Conservation (phyloP, 2,329 filamentous ascomycete genomes). For the Ophioceras dolichostomum region DNA sequence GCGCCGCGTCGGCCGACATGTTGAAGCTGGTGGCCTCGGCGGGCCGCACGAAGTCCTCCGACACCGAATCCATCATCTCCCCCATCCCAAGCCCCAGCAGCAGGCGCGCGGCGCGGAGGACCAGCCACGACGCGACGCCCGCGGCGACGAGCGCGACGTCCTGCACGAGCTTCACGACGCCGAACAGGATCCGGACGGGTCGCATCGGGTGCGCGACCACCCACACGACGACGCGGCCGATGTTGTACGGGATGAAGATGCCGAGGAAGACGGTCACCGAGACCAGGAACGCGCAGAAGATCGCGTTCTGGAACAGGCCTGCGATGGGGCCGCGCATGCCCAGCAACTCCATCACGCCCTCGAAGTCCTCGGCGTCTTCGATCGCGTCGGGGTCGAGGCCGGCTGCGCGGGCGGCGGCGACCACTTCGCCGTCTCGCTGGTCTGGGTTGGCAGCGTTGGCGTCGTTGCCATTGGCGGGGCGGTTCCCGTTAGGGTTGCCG, state of each 20-base stretch:
- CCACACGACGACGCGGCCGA: slow-evolving; percentile 74
- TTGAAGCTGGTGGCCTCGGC: slow-evolving; percentile 22
- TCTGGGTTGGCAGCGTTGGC: slow-evolving; percentile 13
- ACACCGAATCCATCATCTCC: slow-evolving; percentile 15
- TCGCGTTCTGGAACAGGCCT: slow-evolving; percentile 83
- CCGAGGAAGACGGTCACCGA: slow-evolving; percentile 75
- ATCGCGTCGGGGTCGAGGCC: slow-evolving; percentile 64
- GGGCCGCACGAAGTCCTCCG: slow-evolving; percentile 2
- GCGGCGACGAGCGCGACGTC: slow-evolving; percentile 58
- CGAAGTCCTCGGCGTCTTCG: slow-evolving; percentile 85
- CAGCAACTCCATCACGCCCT: slow-evolving; percentile 90
- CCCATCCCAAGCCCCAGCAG: slow-evolving; percentile 20
- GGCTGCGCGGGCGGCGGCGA: slow-evolving; percentile 52
- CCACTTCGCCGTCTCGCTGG: slow-evolving; percentile 42
- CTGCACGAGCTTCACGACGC: slow-evolving; percentile 65
- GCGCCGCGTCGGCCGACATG: slow-evolving; percentile 27
- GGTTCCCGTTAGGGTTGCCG: too few relatives aligned
- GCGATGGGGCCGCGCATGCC: slow-evolving; percentile 90
- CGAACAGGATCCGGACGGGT: slow-evolving; percentile 60
- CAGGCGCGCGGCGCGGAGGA: slow-evolving; percentile 22
- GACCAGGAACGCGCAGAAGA: slow-evolving; percentile 87
- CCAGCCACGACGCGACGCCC: slow-evolving; percentile 35
- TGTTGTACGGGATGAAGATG: slow-evolving; percentile 84
- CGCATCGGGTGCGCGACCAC: slow-evolving; percentile 69
- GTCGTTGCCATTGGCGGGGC: slow-evolving; percentile 8